A percentile compares a stretch with the other conserved stretches of the same genome.
Conservation (phyloP, 805 yeast species). For the Scheffersomyces coipomensis region DNA sequence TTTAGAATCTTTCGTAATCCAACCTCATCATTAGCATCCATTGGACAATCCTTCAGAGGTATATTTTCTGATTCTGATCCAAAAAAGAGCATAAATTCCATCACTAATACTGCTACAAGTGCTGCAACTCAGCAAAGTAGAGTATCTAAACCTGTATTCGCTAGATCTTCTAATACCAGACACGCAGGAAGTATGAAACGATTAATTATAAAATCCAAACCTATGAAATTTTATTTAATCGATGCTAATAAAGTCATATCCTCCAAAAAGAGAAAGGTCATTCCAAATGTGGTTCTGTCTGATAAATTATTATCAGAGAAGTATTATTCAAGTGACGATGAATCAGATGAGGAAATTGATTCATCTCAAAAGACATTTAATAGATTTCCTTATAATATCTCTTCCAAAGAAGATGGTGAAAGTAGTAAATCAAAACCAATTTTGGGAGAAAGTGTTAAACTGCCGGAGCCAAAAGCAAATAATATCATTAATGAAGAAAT, state of each 20-base stretch:
- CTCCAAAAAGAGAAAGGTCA: conserved; percentile 29
- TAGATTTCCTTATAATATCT: conserved; percentile 13
- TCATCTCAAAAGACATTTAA: conserved; percentile 4
- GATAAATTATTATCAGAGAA: conserved; percentile 15
- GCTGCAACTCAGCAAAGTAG: neutral
- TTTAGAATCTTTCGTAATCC: conserved; percentile 28
- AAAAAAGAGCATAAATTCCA: conserved; percentile 2
- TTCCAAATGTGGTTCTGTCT: conserved; percentile 13
- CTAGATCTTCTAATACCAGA: conserved; percentile 10
- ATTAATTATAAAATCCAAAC: conserved; percentile 38
- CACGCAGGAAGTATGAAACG: conserved; percentile 29
- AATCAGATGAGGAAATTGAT: conserved; percentile 11
- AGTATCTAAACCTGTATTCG: conserved; percentile 4
- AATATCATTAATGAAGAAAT: neutral
- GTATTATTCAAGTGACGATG: conserved; percentile 21
- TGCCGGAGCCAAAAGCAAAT: conserved; percentile 6
- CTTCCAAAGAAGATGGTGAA: conserved; percentile 3
- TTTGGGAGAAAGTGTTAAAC: conserved; percentile 11
- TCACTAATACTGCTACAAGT: neutral
- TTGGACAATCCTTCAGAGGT: conserved; percentile 21
- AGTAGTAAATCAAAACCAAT: conserved; percentile 7
- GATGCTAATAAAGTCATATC: conserved; percentile 40
- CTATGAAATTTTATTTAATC: conserved; percentile 39
- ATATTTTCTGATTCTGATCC: conserved; percentile 25
- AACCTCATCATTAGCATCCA: conserved; percentile 5